Conservation (phyloP, 345 rosid species). For the Eucalyptus lansdowneana region DNA sequence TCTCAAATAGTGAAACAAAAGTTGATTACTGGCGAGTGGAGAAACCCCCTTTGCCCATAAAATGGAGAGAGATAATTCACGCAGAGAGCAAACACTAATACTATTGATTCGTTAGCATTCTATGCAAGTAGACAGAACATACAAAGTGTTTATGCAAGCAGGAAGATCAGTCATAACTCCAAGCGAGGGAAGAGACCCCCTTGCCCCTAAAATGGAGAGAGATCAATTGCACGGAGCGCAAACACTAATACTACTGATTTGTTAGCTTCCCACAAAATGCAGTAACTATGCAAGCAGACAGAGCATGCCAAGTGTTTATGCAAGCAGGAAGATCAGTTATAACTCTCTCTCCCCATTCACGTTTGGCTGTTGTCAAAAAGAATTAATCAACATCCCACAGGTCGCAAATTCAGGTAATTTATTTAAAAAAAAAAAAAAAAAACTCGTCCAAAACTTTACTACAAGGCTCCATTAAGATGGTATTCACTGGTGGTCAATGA, state of each 20-base stretch:
- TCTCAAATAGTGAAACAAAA: background rate
- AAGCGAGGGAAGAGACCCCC: background rate
- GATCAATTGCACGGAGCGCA: background rate
- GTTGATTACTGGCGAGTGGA: background rate
- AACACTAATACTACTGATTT: background rate
- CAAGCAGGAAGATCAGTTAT: background rate
- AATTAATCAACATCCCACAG: background rate
- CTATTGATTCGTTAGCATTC: background rate
- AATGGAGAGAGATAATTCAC: background rate
- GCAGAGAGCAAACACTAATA: background rate
- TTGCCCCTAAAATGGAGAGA: background rate
- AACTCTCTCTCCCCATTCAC: background rate
- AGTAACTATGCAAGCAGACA: background rate
- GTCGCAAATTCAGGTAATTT: background rate
- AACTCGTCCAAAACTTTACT: background rate
- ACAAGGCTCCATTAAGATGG: background rate
- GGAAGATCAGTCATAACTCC: background rate
- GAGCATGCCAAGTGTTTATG: background rate
- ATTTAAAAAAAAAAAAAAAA: background rate
- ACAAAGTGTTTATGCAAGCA: background rate
- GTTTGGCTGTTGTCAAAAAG: background rate
- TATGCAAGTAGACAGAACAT: background rate
- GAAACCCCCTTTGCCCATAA: background rate
- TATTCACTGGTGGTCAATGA: background rate
- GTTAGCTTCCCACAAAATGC: background rate